Percentiles rank a stretch among this genome's conserved stretches.
Evolutionary conservation across 2,329 filamentous ascomycete species (phyloP).

Genomic region (Ascochyta clinopodiicola): DNA sequence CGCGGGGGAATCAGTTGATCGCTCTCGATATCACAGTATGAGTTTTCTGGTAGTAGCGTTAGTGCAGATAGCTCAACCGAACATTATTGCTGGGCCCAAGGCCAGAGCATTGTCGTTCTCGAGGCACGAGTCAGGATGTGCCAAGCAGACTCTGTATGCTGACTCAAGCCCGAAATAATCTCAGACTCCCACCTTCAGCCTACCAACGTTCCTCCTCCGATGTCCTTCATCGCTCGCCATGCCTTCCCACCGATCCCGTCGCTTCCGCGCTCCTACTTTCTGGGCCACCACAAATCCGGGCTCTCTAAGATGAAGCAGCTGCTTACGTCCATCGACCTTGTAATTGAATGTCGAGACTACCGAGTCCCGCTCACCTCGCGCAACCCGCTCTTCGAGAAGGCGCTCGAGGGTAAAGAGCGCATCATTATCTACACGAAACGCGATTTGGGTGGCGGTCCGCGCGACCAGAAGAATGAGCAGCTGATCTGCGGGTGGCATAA

Average conservation of each 20-base stretch:
- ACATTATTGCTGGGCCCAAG: constrained; percentile 20
- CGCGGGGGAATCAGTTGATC: background rate
- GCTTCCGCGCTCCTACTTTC: constrained; percentile 88
- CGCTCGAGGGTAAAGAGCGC: constrained; percentile 73
- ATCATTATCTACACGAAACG: constrained; percentile 91
- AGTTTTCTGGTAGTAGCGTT: constrained; percentile 2
- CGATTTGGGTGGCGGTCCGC: constrained; percentile 57
- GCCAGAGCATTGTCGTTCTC: constrained; percentile 4
- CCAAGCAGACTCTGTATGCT: background rate
- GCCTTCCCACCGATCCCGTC: constrained; percentile 75
- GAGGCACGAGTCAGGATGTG: constrained; percentile 9
- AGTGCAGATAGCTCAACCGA: constrained; percentile 14
- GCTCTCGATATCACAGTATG: background rate
- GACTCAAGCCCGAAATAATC: constrained; percentile 12
- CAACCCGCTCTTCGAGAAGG: constrained; percentile 86
- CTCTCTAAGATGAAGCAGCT: constrained; percentile 81
- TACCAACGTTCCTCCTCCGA: constrained; percentile 23
- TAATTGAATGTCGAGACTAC: constrained; percentile 95
- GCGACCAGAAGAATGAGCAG: constrained; percentile 53
- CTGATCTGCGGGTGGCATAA: constrained; percentile 62
- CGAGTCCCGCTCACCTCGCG: constrained; percentile 86
- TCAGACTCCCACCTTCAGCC: background rate
- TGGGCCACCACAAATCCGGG: constrained; percentile 88
- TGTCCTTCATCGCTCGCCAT: constrained; percentile 71
- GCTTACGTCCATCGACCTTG: constrained; percentile 80